Evolutionary conservation across 768 basidiomycete species (phyloP), one percentile per base, ranked within the genome.

Genomic region (Pluteus cervinus): DNA sequence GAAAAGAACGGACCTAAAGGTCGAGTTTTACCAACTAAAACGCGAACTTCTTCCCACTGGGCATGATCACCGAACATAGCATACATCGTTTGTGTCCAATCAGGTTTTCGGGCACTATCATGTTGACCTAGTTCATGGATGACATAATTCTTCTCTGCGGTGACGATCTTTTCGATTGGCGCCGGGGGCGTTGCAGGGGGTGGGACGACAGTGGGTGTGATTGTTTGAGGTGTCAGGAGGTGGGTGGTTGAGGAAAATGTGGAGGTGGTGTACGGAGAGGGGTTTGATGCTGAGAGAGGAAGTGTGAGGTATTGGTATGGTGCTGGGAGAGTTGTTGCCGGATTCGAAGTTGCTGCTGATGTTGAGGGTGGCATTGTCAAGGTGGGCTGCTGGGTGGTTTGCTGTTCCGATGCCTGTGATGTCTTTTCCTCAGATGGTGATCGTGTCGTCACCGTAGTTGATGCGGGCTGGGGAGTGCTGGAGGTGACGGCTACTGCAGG

Each of bases 31-130:
- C 74, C 69, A 2, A 67, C 63, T 47, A 75, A 86, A 5, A 81
- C 81, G 42, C 69, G 76, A 15, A 86, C 41, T 20, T 80, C 72
- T 35, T 84, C 78, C 86, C 86, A 97, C 33, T 81, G 71, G 7
- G 82, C 81, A 47, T 93, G 83, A 35, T 84, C 69, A 2, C 93
- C 91, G 48, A 97, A 89, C 64, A 94, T 69, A 2, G 87, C 80
- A 5, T 69, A 50, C 81, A 92, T 86, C 8, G 83, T 88, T 21
- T 82, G 75, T 32, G 61, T 66, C 83, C 86, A 84, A 1, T 57
- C 51, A 0, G 84, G 81, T 41, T 76, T 76, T 1, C 63, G 56
- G 1, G 59, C 56, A 4, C 62, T 63, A 16, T 68, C 59, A 2
- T 57, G 52, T 43, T 82, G 76, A 2, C 60, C 64, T 3, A 68